Conservation (phyloP, 352 stramenopile species). For the Phytophthora syringae region DNA sequence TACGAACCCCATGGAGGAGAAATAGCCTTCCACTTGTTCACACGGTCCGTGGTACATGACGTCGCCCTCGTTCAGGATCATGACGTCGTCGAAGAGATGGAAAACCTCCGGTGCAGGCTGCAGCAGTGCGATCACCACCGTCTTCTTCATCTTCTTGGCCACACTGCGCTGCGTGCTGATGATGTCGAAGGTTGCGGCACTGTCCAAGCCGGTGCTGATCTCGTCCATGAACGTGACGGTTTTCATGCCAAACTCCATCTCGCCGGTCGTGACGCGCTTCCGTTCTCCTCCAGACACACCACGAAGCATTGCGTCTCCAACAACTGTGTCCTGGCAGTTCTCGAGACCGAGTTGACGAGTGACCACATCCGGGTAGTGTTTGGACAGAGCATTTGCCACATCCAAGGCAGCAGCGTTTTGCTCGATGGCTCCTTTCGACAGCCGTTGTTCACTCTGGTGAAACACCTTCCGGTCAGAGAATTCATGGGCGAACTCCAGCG, state of each 20-base stretch:
- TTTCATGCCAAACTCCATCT: slow-evolving; percentile 85
- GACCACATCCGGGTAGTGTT: too few relatives aligned
- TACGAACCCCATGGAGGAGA: slow-evolving; percentile 69
- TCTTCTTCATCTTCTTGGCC: slow-evolving; percentile 48
- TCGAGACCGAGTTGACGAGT: too few relatives aligned
- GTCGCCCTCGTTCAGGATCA: too few relatives aligned
- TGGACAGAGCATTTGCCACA: slow-evolving; percentile 26
- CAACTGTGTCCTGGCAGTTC: too few relatives aligned
- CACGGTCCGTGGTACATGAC: slow-evolving; percentile 53
- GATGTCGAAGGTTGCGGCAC: slow-evolving; percentile 59
- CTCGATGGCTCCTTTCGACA: slow-evolving; percentile 41
- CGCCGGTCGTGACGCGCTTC: too few relatives aligned
- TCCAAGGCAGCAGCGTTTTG: slow-evolving; percentile 27
- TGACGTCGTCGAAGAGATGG: slow-evolving; percentile 52
- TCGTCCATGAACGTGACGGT: slow-evolving; percentile 78
- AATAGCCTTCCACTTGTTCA: slow-evolving; percentile 69
- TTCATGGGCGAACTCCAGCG: slow-evolving; percentile 67
- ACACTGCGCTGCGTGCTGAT: slow-evolving; percentile 44
- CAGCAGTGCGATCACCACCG: slow-evolving; percentile 73
- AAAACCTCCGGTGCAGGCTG: slow-evolving; percentile 75
- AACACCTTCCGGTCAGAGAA: slow-evolving; percentile 49
- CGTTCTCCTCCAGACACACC: too few relatives aligned
- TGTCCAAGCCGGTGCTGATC: slow-evolving; percentile 64
- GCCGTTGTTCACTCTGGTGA: slow-evolving; percentile 35
- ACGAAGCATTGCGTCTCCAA: too few relatives aligned